Evolutionary conservation across 176 grass and related monocot genomes (phyloP).

Genomic region (Aegilops bicornis): DNA sequence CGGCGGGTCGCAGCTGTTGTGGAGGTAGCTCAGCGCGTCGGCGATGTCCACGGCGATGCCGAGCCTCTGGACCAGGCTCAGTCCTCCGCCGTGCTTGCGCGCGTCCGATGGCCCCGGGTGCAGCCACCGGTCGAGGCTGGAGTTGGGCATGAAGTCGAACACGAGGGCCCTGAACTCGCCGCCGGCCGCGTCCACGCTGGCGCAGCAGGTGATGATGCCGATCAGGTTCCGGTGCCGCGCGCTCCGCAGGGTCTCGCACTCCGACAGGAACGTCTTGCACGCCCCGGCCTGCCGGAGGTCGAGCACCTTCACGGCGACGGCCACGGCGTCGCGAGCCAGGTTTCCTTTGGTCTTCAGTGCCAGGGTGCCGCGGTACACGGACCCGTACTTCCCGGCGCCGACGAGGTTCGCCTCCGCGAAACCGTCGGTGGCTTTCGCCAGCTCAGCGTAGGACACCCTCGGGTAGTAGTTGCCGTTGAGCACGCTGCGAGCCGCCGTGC

Average conservation of each 20-base stretch:
- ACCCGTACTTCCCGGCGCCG: conserved; percentile 42
- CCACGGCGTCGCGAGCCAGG: background rate
- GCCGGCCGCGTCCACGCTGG: conserved; percentile 14
- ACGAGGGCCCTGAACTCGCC: conserved; percentile 49
- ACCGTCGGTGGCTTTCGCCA: conserved; percentile 25
- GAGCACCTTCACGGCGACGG: conserved; percentile 43
- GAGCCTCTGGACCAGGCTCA: conserved; percentile 32
- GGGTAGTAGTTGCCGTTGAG: background rate
- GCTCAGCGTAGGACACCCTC: conserved; percentile 28
- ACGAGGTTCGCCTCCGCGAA: conserved; percentile 35
- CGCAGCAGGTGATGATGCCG: conserved; percentile 41
- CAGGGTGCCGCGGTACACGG: conserved; percentile 42
- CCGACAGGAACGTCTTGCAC: conserved; percentile 38
- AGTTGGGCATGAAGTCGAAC: conserved; percentile 53
- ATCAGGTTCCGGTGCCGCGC: conserved; percentile 48
- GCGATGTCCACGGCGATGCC: conserved; percentile 38
- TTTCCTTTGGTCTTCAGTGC: background rate
- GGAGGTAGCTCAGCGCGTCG: conserved; percentile 37
- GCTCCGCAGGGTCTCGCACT: conserved; percentile 39
- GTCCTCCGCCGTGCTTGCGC: background rate
- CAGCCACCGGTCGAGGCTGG: conserved; percentile 54
- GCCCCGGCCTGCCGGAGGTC: conserved; percentile 37
- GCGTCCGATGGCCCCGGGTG: background rate
- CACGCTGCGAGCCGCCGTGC: background rate
- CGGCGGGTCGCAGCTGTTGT: background rate